Evolutionary conservation across 2,329 filamentous ascomycete genomes (phyloP), one percentile per base, ranked within the genome.

Genomic region (Microsporum ferrugineum): DNA sequence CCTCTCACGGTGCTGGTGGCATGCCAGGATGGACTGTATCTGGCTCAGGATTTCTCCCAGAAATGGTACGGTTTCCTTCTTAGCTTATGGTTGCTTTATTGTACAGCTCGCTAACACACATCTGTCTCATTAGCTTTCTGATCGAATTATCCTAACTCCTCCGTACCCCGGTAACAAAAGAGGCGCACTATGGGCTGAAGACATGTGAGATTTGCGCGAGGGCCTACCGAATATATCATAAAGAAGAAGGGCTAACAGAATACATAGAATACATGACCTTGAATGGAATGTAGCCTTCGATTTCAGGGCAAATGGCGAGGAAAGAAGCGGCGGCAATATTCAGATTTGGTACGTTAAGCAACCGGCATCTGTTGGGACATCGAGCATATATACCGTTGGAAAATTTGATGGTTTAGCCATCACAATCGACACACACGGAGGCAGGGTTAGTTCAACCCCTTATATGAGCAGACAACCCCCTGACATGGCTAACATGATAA

Each of bases 351-450:
- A 95, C 70, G 86, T 84, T 59, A 85, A 84, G 67, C 82, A 88
- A 63, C 88, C 88, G 36, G 77, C 83, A 66, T 78, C 79, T 34
- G 78, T 95, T 60, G 86, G 85, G 60, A 82, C 85, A 29, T 82
- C 84, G 65, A 95, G 89, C 74, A 84, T 96, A 67, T 96, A 96
- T 76, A 94, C 88, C 0, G 87, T 87, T 7, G 84, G 84, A 60
- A 84, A 83, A 67, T 99, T 96, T 69, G 92, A 97, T 68, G 94
- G 94, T n/a, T 78, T 99, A 66, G 91, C 84, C 38, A 77, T 99
- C 61, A 87, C 95, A 29, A 75, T 99, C 60, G 92, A 97, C 75
- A 86, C 88, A 64, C 88, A 94, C 70, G 87, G 88, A 60, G 87
- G 89, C 66, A 78, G 79, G 62, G 80, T 80, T 73, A 34, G 72